These are phyloP conservation scores for Camelina laxa DNA, from an alignment of 345 rosid genomes.

Conservation along the genomic window DNA sequence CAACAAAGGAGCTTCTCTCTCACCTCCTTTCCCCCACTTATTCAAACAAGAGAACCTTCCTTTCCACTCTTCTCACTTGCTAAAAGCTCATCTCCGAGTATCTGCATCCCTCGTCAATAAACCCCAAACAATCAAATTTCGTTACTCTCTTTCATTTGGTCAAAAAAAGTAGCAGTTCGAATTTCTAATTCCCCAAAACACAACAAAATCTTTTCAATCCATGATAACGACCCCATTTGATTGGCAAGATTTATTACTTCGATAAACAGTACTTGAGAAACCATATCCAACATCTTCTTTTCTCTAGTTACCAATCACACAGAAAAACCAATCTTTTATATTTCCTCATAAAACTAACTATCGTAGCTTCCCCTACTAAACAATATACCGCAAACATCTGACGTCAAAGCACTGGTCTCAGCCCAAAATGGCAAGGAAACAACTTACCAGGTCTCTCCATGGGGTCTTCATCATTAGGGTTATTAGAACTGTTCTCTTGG, in stretches of 20 bases:
- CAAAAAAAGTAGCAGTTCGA: not conserved
- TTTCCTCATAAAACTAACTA: constrained; percentile 3
- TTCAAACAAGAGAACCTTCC: constrained; percentile 19
- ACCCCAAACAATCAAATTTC: too few relatives aligned
- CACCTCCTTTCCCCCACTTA: constrained; percentile 20
- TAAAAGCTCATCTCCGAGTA: constrained; percentile 49
- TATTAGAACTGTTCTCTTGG: constrained; percentile 30
- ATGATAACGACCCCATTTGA: not conserved
- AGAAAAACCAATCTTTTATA: constrained; percentile 1
- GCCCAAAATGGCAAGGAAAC: constrained; percentile 13
- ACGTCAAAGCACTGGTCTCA: constrained; percentile 1
- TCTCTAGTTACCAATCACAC: constrained; percentile 19
- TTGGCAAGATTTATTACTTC: constrained; percentile 11
- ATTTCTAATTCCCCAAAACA: not conserved
- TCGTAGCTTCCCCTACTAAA: not conserved
- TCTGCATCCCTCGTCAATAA: constrained; percentile 36
- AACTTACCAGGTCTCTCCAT: constrained; percentile 38
- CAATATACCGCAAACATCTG: not conserved
- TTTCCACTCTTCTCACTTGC: constrained; percentile 40
- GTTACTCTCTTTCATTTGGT: too few relatives aligned
- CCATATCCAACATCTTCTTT: constrained; percentile 5
- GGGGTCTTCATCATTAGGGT: constrained; percentile 32
- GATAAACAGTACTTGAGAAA: constrained; percentile 12
- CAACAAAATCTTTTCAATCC: constrained; percentile 1
- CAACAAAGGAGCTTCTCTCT: constrained; percentile 18